Evolutionary conservation across 1,284 basidiomycete genomes (phyloP).

Genomic region (Marasmius sp.): DNA sequence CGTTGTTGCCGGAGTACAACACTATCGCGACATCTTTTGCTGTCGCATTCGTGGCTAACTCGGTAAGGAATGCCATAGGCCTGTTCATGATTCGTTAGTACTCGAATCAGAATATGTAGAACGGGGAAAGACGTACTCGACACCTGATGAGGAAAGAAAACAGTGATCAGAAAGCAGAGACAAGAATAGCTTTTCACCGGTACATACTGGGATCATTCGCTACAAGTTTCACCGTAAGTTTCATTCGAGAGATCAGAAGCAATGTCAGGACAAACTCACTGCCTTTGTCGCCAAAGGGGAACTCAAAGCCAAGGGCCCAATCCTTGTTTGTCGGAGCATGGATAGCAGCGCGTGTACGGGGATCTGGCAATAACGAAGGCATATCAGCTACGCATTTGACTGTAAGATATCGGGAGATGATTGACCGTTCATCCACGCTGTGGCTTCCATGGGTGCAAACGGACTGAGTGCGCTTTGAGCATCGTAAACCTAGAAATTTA

Average conservation of each 20-base stretch:
- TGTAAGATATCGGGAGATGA: background rate
- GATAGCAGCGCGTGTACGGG: constrained; percentile 52
- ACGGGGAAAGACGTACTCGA: constrained; percentile 37
- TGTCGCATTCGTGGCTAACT: constrained; percentile 63
- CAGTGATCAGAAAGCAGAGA: constrained; percentile 1
- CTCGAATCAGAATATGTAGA: constrained; percentile 1
- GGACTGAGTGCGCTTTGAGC: constrained; percentile 55
- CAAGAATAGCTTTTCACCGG: background rate
- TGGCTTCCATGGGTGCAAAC: constrained; percentile 43
- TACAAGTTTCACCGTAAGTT: constrained; percentile 8
- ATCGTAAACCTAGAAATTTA: constrained; percentile 43
- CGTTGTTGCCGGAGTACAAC: constrained; percentile 68
- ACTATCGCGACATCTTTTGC: constrained; percentile 49
- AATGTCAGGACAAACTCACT: background rate
- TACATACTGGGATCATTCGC: constrained; percentile 46
- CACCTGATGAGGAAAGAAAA: background rate
- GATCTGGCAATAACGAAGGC: constrained; percentile 35
- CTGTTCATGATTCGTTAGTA: constrained; percentile 30
- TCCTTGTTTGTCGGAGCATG: constrained; percentile 68
- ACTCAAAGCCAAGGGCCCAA: constrained; percentile 49
- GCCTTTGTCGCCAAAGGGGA: constrained; percentile 47
- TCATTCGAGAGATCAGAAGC: constrained; percentile 6
- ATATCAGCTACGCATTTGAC: constrained; percentile 1
- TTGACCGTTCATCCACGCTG: constrained; percentile 62
- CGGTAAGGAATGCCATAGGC: constrained; percentile 62